A percentile compares a stretch with the other conserved stretches of the same genome.
These are phyloP conservation scores for Chrysoporthe austroafricana DNA, from an alignment of 2,329 filamentous ascomycete species.

Conservation along the genomic window DNA sequence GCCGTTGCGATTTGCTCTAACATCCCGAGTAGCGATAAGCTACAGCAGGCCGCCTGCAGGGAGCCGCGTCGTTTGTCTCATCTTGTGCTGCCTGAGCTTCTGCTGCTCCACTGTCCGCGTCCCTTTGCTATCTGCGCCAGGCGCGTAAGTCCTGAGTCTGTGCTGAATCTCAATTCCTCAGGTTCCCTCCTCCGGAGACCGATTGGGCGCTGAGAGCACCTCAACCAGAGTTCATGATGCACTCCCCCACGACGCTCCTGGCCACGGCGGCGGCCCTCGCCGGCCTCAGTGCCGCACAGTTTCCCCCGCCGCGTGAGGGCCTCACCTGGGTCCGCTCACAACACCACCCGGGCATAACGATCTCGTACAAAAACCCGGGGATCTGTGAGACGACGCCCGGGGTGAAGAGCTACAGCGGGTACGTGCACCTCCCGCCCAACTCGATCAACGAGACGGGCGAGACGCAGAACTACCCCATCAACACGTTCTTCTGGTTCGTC, in stretches of 20 bases:
- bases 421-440: slow-evolving; percentile 58
- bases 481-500: slow-evolving; percentile 71
- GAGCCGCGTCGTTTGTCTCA: not conserved
- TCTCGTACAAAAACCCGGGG: slow-evolving; percentile 66
- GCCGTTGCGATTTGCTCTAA: not conserved
- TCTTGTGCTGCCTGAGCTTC: no score
- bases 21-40: not conserved
- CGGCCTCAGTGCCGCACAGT: slow-evolving; percentile 22
- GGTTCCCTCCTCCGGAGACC: not conserved
- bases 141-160: not conserved
- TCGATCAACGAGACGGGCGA: slow-evolving; percentile 36
- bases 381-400: slow-evolving; percentile 70
- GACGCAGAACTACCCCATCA: slow-evolving; percentile 52
- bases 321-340: slow-evolving; percentile 25
- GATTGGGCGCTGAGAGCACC: not conserved
- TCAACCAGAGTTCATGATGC: slow-evolving; percentile 2
- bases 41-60: not conserved
- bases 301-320: slow-evolving; percentile 25
- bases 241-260: not conserved
- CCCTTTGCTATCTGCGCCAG: not conserved
- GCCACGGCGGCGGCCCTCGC: slow-evolving; percentile 10
- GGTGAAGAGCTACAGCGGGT: slow-evolving; percentile 64
- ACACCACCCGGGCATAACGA: slow-evolving; percentile 64
- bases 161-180: not conserved
- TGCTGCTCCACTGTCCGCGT: not conserved